Percentiles rank a stretch among this genome's conserved stretches.
Conservation (phyloP, 805 yeast genomes). For the Spathaspora girioi region DNA sequence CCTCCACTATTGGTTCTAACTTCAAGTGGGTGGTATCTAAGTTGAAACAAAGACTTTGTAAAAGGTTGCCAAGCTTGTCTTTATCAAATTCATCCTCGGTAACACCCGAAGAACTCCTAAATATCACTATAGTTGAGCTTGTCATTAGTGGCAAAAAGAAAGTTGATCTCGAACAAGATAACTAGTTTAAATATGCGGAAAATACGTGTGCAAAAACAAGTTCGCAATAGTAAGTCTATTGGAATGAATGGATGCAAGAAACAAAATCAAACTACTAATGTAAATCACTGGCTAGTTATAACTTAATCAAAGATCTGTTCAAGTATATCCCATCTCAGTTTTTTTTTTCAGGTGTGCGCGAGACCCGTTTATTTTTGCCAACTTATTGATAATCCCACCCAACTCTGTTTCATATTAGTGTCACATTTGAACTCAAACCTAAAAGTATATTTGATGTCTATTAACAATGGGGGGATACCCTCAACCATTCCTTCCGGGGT, state of each 20-base stretch:
- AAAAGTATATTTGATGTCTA: too few species aligned
- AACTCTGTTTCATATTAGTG: background rate
- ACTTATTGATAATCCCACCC: background rate
- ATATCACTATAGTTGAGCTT: background rate
- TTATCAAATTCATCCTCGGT: background rate
- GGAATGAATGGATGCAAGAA: background rate
- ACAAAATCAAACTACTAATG: background rate
- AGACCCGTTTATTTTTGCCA: background rate
- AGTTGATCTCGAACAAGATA: background rate
- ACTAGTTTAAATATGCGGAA: background rate
- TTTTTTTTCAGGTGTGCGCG: background rate
- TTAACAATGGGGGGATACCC: too few species aligned
- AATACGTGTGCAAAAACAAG: background rate
- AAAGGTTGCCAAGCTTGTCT: background rate
- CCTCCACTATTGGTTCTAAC: slow-evolving; percentile 14
- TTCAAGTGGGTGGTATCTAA: slow-evolving; percentile 12
- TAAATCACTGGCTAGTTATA: background rate
- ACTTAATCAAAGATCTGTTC: background rate
- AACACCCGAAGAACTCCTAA: background rate
- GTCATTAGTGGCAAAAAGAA: background rate
- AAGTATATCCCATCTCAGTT: background rate
- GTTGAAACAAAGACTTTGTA: slow-evolving; percentile 8
- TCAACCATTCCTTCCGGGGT: background rate
- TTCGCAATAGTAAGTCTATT: background rate
- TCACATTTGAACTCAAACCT: too few species aligned